Evolutionary conservation across 2,329 filamentous ascomycete genomes (phyloP), one percentile per base, ranked within the genome.

Genomic region (Hypoxylon sp.): DNA sequence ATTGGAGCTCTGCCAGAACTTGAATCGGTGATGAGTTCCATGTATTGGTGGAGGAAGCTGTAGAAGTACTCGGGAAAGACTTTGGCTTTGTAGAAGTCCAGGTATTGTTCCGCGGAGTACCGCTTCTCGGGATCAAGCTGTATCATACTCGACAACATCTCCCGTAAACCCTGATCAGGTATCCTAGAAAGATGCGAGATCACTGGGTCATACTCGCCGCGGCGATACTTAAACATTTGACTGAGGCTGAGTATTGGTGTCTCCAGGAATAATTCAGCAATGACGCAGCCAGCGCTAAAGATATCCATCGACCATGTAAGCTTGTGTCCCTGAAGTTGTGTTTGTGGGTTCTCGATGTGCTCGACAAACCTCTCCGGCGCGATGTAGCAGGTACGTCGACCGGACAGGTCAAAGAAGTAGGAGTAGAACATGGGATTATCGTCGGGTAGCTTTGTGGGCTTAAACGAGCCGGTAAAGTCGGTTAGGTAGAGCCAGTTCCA

Each of bases 401-500:
- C 93, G 3, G 94, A 97, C 0, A 93, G 94, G 76, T 99, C 96
- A 75, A 98, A 99, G 78, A 95, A 99, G 80, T 98, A 98, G 0
- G 94, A 97, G 76, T 98, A 99, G 75, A 98, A 94, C 15, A 93
- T 94, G 1, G 96, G 96, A 75, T 99, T 98, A 76, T 99, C 94
- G 79, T 98, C 95, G 2, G 96, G 96, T 2, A 99, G 85, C 79
- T 93, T 93, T 4, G 94, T 93, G 10, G 94, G 96, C 77, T 99
- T 99, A 83, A 97, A 98, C 0, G 93, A 91, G 0, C 95, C 94
- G 3, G 95, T 97, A 79, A 98, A 99, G 79, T 99, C 96, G n/a
- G 94, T 91, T 39, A 99, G 86, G 78, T 98, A 99, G 1, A 99
- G 86, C 96, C 97, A 99, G 82, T 98, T 98, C 96, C 96, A 99